Base-by-base conservation (phyloP, 768 basidiomycete species). In the Termitomyces sp. region DNA sequence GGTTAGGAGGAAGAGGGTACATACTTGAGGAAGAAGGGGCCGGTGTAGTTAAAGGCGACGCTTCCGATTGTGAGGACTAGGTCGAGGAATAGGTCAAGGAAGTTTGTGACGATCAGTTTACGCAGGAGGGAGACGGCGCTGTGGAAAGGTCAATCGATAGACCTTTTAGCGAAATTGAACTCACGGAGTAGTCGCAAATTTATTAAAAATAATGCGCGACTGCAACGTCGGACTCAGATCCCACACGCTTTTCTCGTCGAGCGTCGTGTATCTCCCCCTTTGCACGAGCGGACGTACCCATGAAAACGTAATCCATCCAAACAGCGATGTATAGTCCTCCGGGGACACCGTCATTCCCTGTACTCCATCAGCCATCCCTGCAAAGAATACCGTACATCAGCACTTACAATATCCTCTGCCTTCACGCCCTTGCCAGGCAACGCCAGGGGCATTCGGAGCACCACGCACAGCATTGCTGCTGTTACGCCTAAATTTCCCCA, bases 11-110 rank as follows among this genome's bases (percentile, higher is more conserved):
- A 18, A n/a, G 10, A 6, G 2, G 14, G 30, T 4, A 44, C 53
- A 5, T 54, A 54, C 53, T 90, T 92, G 45, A 97, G 77, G 74
- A 95, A 94, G 74, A 86, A 94, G 7, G 94, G 94, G 0, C 83
- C 81, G 0, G 84, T 78, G 70, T 94, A 96, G 63, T 88, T 88
- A 72, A 92, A 87, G 0, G 80, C 32, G 32, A 94, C 85, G 62
- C 85, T 85, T 56, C 86, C 66, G 58, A 86, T 72, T 0, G 92
- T 91, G 43, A 94, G 72, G 2, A 63, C 14, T 59, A 87, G 85
- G 66, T 94, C 92, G 45, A 91, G 59, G 30, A 76, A 64, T 26
- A 82, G 60, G 62, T 82, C 81, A 7, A 77, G 64, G 0, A 77
- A 77, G 55, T 81, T 81, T 8, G 79, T 76, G 3, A 67, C 68